Evolutionary conservation across 306 rosid genomes (phyloP).

Genomic region (Lagenaria siceraria): DNA sequence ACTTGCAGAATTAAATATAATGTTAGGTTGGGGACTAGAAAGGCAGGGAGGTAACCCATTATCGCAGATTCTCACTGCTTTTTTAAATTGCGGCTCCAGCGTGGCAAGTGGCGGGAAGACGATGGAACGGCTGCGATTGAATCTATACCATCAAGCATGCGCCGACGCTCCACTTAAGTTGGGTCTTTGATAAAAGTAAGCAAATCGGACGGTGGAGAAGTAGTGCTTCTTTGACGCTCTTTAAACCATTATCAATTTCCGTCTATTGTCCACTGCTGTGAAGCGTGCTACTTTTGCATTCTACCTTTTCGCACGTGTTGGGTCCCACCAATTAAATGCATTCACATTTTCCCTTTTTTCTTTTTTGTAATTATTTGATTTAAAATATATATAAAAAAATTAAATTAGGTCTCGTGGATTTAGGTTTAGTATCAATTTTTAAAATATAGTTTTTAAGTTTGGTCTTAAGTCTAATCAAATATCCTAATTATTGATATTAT

Average conservation of each 20-base stretch:
- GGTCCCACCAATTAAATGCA: slow-evolving; percentile 2
- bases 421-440: too few species aligned
- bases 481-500: too few species aligned
- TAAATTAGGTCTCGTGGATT: background rate
- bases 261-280: background rate
- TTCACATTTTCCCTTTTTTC: background rate
- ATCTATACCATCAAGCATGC: background rate
- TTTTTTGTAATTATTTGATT: background rate
- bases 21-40: background rate
- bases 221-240: background rate
- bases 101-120: background rate
- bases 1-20: background rate
- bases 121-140: background rate
- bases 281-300: background rate
- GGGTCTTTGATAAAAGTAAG: background rate
- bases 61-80: background rate
- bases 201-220: background rate
- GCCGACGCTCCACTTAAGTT: background rate
- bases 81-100: slow-evolving; percentile 6
- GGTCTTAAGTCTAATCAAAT: too few species aligned
- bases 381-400: too few species aligned
- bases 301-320: slow-evolving; percentile 2
- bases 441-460: too few species aligned
- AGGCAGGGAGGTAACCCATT: background rate
- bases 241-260: too few species aligned